Evolutionary conservation across 768 basidiomycete genomes (phyloP).

Genomic region (Mycena olivaceomarginata): DNA sequence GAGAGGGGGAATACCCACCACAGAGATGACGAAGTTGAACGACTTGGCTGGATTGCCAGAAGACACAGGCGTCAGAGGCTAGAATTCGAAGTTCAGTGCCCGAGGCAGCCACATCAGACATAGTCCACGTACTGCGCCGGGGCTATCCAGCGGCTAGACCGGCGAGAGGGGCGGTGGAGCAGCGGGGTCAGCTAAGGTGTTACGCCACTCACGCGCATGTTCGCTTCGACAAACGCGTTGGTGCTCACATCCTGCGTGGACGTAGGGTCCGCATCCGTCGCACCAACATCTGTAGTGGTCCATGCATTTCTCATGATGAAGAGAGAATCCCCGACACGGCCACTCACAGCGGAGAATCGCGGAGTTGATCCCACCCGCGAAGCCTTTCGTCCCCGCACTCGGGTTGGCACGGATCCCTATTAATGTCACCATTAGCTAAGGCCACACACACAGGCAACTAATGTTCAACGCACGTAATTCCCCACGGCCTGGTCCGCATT

Average conservation of each 20-base stretch:
- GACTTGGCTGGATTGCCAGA: background rate
- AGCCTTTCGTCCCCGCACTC: slow-evolving; percentile 41
- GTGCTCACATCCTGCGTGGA: slow-evolving; percentile 15
- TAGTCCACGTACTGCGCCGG: slow-evolving; percentile 4
- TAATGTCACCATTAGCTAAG: slow-evolving; percentile 1
- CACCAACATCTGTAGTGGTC: slow-evolving; percentile 51
- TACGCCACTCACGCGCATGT: slow-evolving; percentile 26
- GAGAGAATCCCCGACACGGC: too few relatives aligned
- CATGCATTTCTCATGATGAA: background rate
- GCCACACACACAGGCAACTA: background rate
- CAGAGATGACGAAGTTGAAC: background rate
- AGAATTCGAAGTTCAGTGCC: background rate
- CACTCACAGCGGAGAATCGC: slow-evolving; percentile 69
- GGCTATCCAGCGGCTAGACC: background rate
- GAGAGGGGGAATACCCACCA: background rate
- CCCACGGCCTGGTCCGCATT: slow-evolving; percentile 57
- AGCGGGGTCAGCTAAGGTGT: background rate
- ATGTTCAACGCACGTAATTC: slow-evolving; percentile 57
- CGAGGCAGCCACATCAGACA: background rate
- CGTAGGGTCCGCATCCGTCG: slow-evolving; percentile 41
- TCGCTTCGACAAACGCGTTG: slow-evolving; percentile 55
- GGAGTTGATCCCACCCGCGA: slow-evolving; percentile 68
- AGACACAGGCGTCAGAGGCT: background rate
- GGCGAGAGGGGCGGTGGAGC: background rate
- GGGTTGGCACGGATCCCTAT: slow-evolving; percentile 55